Percentiles rank a stretch among this genome's conserved stretches.
These are phyloP conservation scores for Colletotrichum sp. DNA, from an alignment of 2,329 filamentous ascomycete species.

Conservation along the genomic window DNA sequence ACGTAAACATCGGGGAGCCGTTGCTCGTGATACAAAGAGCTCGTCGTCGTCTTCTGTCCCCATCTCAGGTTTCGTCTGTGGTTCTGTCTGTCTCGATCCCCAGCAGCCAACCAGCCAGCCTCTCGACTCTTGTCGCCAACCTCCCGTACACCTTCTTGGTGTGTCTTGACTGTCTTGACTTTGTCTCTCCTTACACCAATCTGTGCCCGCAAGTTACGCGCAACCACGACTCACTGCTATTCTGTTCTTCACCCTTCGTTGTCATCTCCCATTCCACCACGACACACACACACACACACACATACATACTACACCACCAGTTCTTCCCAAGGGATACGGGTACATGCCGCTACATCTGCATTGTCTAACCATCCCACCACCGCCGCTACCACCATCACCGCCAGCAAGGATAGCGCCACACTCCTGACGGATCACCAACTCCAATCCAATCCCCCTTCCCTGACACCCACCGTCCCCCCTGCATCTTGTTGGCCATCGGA, in stretches of 20 bases:
- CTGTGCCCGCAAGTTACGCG: not conserved
- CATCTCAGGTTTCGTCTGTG: not conserved
- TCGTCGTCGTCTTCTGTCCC: not conserved
- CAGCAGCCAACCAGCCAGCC: not conserved
- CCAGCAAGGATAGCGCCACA: conserved; percentile 1
- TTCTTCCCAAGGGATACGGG: not conserved
- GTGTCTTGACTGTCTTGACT: conserved; percentile 1
- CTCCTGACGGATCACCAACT: conserved; percentile 15
- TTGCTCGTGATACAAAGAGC: conserved; percentile 13
- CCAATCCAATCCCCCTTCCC: conserved; percentile 10
- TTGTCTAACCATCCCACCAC: not conserved
- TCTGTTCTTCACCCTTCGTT: not conserved
- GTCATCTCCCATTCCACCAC: not conserved
- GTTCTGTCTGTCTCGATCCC: not conserved
- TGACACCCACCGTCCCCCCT: conserved; percentile 1
- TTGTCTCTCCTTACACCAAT: conserved; percentile 6
- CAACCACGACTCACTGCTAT: not conserved
- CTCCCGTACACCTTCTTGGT: not conserved
- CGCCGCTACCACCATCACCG: not conserved
- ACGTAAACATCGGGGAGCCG: conserved; percentile 14
- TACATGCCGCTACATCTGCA: not conserved
- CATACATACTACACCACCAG: not conserved
- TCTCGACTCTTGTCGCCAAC: not conserved
- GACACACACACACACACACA: not conserved
- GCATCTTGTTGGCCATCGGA: conserved; percentile 13